Base-by-base conservation (phyloP, 345 rosid species). In the Ceriops decandra region DNA sequence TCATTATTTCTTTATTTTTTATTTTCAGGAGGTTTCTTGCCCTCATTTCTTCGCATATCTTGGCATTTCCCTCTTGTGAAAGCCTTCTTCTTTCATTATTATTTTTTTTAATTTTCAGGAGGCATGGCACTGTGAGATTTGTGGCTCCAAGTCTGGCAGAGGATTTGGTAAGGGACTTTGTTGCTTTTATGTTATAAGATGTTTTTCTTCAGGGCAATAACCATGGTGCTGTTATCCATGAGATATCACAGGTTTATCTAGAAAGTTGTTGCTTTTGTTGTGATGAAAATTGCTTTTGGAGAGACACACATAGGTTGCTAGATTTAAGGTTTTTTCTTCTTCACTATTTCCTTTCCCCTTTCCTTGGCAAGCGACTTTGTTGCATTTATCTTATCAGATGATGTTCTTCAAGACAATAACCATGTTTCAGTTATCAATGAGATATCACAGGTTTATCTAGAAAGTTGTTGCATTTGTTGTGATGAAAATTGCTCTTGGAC, bases 61-160 rank as follows among this genome's bases (percentile, higher is more conserved):
- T 13, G 49, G 49, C 16, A 13, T 42, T 42, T 42, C 0, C 49
- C 49, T 42, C 49, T 15, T 42, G 17, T 42, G 19, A 42, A 42
- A 13, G 49, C 49, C 49, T 42, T 8, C 32, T 22, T 31, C 21
- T 17, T 52, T 22, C 21, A 49, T 19, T 24, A 24, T 24, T 1
- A 15, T 52, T 47, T 36, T 36, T 7, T n/a, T 13, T 56, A 2
- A 53, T 53, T 10, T 60, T 22, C 62, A 71, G 76, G 72, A 57
- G 52, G 38, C 76, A 56, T 76, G 80, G 80, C 76, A 76, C 17
- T 76, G 80, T 62, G 80, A 67, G 51, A 16, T 71, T 49, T 71
- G 80, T 27, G 51, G 69, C 28, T 42, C 72, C 24, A 67, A 67
- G 63, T 68, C 80, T 11, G 76, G 80, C 8, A 63, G 69, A 47